These are phyloP conservation scores for Panicum miliaceum DNA, from an alignment of 176 grass and related monocot species.

Conservation along the genomic window DNA sequence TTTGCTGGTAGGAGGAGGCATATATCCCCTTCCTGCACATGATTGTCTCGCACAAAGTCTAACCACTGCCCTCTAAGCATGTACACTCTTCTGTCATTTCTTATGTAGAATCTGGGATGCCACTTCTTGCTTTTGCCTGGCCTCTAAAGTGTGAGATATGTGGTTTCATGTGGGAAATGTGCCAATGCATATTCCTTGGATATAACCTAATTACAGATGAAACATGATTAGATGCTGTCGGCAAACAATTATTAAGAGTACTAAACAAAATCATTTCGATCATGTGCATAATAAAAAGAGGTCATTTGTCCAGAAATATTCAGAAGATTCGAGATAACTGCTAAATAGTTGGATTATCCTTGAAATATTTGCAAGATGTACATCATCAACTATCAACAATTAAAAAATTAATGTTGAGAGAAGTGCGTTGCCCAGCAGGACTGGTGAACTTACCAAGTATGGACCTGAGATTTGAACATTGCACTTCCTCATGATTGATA, in stretches of 20 bases:
- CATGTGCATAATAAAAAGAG: not conserved
- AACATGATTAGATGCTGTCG: not conserved
- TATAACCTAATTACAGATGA: conserved; percentile 38
- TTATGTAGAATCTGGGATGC: conserved; percentile 41
- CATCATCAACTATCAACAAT: not conserved
- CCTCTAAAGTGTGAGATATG: conserved; percentile 21
- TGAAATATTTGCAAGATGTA: not conserved
- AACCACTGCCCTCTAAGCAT: conserved; percentile 53
- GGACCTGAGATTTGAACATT: not conserved
- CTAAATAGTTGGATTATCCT: not conserved
- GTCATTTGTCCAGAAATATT: not conserved
- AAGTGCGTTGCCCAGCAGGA: not conserved
- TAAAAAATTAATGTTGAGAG: not conserved
- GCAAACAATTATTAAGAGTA: not conserved
- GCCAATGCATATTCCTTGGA: conserved; percentile 32
- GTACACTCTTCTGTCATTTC: not conserved
- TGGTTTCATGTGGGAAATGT: conserved; percentile 34
- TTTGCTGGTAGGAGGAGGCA: conserved; percentile 45
- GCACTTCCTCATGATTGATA: conserved; percentile 41
- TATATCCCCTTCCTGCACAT: conserved; percentile 49
- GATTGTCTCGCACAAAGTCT: conserved; percentile 53
- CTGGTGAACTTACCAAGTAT: conserved; percentile 19
- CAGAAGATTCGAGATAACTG: not conserved
- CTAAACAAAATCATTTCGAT: not conserved
- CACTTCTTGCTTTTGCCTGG: conserved; percentile 44